Base-by-base conservation (phyloP, 164 flowering plant genomes). In the Brasenia schreberi region DNA sequence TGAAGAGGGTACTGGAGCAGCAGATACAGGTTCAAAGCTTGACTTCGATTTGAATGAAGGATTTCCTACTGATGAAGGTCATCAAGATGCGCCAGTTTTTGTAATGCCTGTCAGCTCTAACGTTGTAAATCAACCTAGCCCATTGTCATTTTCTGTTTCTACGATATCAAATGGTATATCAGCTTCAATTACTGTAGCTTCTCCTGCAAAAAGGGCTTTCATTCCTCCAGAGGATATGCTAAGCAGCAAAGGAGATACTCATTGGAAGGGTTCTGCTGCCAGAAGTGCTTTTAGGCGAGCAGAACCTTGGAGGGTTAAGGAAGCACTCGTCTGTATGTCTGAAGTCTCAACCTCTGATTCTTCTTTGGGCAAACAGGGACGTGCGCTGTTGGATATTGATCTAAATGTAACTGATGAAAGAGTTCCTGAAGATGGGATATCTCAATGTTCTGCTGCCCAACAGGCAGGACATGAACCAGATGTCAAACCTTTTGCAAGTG, bases 221-320 rank as follows among this genome's bases (percentile, higher is more conserved):
- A 72, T 85, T 59, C 99, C 91, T 19, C 89, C 88, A 0, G 93
- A 87, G 27, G 81, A 84, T 68, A 81, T 75, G 78, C 78, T 71
- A 64, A 85, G 79, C 66, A 49, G 16, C 16, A 49, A 49, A 49
- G 87, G 79, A 59, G 92, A 83, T 72, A 79, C 83, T 74, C 89
- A 97, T 43, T 94, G 99, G 99, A 94, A 87, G 70, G 99, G 99
- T 18, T 91, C 99, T 33, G 99, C 99, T 42, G 96, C 97, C 7
- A 94, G 97, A 5, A 94, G 99, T 80, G 99, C 99, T 6, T 94
- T 94, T 73, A 85, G 99, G 11, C 95, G 87, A 1, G 99, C 99
- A 67, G 99, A 94, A 76, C 98, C 98, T 2, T 75, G 96, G 69
- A 94, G 79, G 66, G 64, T 65, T 60, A 45, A 70, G 39, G 91